These are phyloP conservation scores for Caryocar brasiliense DNA, from an alignment of 441 rosid genomes.

Conservation along the genomic window DNA sequence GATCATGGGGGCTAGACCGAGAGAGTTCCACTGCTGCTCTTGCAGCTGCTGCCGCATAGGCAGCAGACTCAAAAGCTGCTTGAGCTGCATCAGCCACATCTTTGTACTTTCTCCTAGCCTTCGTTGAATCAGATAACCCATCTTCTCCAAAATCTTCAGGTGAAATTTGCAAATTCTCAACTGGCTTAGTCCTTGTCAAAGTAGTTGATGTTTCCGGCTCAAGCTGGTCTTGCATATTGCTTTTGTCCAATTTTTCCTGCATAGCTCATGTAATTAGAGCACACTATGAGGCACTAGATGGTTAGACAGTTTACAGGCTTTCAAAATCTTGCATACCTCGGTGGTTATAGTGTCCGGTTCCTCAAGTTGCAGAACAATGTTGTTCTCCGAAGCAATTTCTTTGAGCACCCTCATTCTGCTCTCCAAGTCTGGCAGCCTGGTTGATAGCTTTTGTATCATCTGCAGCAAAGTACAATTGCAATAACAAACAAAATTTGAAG, in stretches of 20 bases:
- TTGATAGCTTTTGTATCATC: slow-evolving; percentile 80
- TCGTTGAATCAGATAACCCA: slow-evolving; percentile 42
- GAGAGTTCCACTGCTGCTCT: slow-evolving; percentile 91
- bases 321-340: slow-evolving; percentile 31
- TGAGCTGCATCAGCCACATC: slow-evolving; percentile 96
- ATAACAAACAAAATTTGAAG: no score
- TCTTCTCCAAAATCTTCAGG: slow-evolving; percentile 8
- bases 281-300: background rate
- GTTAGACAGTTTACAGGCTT: background rate
- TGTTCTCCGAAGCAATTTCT: slow-evolving; percentile 64
- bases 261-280: slow-evolving; percentile 3
- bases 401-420: slow-evolving; percentile 47
- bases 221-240: slow-evolving; percentile 19
- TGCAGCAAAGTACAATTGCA: slow-evolving; percentile 10
- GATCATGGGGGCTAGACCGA: slow-evolving; percentile 41
- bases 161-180: slow-evolving; percentile 2
- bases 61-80: slow-evolving; percentile 88
- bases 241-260: slow-evolving; percentile 31
- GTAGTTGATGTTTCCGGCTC: background rate
- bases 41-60: slow-evolving; percentile 82
- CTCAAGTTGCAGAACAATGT: slow-evolving; percentile 46
- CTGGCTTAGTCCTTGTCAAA: slow-evolving; percentile 9
- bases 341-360: slow-evolving; percentile 21
- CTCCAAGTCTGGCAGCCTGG: slow-evolving; percentile 57
- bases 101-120: slow-evolving; percentile 49